Evolutionary conservation across 1,284 basidiomycete genomes (phyloP).

Genomic region (Sphagnurus paluster): DNA sequence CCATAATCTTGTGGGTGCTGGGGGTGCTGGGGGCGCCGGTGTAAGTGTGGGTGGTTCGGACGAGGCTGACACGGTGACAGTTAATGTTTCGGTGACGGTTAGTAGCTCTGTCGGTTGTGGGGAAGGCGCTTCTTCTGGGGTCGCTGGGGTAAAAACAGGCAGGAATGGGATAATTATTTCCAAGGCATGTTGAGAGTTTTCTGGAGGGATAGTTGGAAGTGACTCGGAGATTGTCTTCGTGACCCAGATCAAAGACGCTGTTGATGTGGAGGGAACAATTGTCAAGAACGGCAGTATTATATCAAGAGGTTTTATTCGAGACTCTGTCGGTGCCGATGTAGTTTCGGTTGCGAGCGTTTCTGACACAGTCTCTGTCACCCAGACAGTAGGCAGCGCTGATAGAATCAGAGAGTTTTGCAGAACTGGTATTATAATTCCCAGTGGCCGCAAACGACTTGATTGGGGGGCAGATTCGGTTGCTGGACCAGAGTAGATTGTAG

Average conservation of each 20-base stretch:
- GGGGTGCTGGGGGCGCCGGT: constrained; percentile 11
- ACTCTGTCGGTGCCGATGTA: background rate
- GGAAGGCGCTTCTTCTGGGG: background rate
- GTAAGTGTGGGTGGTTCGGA: constrained; percentile 28
- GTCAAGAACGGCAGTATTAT: background rate
- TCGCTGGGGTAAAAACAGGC: constrained; percentile 12
- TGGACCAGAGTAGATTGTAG: no score
- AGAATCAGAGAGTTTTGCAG: no score
- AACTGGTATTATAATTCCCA: no score
- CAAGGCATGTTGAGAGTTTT: background rate
- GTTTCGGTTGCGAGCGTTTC: background rate
- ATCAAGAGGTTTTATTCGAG: background rate
- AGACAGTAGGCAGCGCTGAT: background rate
- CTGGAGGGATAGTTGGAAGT: background rate
- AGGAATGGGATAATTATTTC: background rate
- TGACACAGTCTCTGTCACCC: constrained; percentile 10
- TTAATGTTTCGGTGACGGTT: constrained; percentile 31
- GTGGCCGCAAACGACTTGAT: no score
- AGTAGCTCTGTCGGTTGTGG: constrained; percentile 12
- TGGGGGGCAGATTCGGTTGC: no score
- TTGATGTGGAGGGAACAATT: background rate
- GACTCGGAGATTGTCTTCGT: background rate
- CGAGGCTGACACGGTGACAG: constrained; percentile 33
- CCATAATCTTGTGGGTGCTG: constrained; percentile 43
- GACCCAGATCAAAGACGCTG: background rate